A percentile compares a stretch with the other conserved stretches of the same genome.
Conservation (phyloP, 2,329 filamentous ascomycete genomes). For the Gnomoniopsis smithogilvyi region DNA sequence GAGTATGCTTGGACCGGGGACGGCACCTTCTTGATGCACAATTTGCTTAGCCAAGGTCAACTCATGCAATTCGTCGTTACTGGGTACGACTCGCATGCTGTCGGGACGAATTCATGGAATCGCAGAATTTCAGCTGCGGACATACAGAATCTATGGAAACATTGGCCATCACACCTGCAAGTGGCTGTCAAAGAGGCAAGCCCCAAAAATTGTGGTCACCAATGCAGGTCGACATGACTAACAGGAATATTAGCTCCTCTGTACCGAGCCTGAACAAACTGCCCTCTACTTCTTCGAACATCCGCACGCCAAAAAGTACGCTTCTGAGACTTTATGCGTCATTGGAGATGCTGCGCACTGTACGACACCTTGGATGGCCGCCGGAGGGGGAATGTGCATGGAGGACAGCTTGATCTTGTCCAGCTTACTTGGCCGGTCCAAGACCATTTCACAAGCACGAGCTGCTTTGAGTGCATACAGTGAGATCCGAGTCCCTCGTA, state of each 20-base stretch:
- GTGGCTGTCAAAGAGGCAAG: conserved; percentile 19
- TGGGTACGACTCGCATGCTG: conserved; percentile 13
- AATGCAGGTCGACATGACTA: too few relatives aligned
- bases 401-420: not conserved
- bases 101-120: conserved; percentile 19
- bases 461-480: not conserved
- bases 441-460: not conserved
- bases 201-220: too few relatives aligned
- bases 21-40: conserved; percentile 17
- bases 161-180: conserved; percentile 21
- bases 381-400: not conserved
- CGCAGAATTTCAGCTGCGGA: conserved; percentile 19
- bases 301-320: not conserved
- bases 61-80: conserved; percentile 21
- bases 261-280: not conserved
- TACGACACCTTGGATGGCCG: not conserved
- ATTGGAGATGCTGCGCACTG: not conserved
- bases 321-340: not conserved
- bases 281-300: not conserved
- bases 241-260: not conserved
- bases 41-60: conserved; percentile 1
- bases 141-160: conserved; percentile 19
- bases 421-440: not conserved
- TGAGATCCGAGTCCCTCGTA: not conserved
- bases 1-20: conserved; percentile 24